Evolutionary conservation across 2,329 filamentous ascomycete species (phyloP), one percentile per base, ranked within the genome.

Genomic region (Diaporthe aspalathi): DNA sequence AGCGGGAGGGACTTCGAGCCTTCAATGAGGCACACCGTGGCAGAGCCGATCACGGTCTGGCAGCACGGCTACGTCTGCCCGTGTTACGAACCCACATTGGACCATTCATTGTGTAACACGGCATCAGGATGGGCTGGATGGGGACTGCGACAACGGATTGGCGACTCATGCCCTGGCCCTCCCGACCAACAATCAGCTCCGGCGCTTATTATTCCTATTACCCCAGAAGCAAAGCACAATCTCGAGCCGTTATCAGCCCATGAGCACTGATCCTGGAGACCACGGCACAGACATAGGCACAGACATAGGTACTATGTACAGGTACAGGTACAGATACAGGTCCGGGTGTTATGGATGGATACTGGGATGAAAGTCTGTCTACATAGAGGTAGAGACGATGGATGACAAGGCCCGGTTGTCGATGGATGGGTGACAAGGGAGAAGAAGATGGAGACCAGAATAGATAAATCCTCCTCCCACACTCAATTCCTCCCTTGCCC

Each of bases 141-240:
- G 50, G 50, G 53, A 32, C 40, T 68, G 67, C 67, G 67, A 57
- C 24, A 68, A 68, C 67, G 67, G 67, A 52, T 49, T 40, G 29
- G 53, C 53, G 43, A 68, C 67, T 68, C 52, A 54, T 68, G 67
- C 29, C 53, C n/a, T 24, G 43, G 12, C 27, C 54, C 16, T 57
- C n/a, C 53, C 40, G 53, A 60, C 45, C 50, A 53, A 60, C 67
- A 68, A 40, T 60, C 53, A 60, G 35, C 53, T 38, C 43, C 50
- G 67, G 54, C n/a, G n/a, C 67, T 62, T 38, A 22, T 63, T 65
- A 50, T 50, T 50, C 29, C 45, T 65, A 65, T 65, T 65, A 65
- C 43, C 27, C 54, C 38, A 65, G 29, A 49, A 50, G 22, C 29
- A 65, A n/a, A 65, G 29, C 45, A 35, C 60, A 32, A 22, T 32